Percentiles rank a stretch among this genome's conserved stretches.
Evolutionary conservation across 441 rosid species (phyloP).

Genomic region (Metrosideros polymorpha): DNA sequence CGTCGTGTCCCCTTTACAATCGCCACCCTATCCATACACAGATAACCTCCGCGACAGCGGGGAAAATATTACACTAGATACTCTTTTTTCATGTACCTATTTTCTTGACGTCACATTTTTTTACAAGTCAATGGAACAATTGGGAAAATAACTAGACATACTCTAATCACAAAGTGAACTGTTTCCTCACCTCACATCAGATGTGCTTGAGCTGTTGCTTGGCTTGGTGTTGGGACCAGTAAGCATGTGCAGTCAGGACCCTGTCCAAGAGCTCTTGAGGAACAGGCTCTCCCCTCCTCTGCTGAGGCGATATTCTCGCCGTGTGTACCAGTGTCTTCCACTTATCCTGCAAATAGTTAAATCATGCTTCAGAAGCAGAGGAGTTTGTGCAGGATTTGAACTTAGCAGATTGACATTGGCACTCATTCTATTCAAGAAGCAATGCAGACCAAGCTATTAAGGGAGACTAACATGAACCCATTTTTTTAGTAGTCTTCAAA

Average conservation of each 20-base stretch:
- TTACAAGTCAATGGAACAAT: background rate
- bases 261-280: slow-evolving; percentile 93
- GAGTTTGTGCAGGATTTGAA: background rate
- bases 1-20: background rate
- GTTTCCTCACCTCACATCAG: slow-evolving; percentile 11
- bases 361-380: background rate
- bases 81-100: background rate
- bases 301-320: slow-evolving; percentile 92
- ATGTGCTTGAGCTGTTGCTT: slow-evolving; percentile 46
- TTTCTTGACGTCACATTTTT: background rate
- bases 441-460: background rate
- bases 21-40: background rate
- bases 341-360: slow-evolving; percentile 50
- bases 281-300: slow-evolving; percentile 98
- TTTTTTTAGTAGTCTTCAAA: background rate
- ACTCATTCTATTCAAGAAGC: background rate
- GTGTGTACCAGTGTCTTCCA: slow-evolving; percentile 99
- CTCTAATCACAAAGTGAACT: background rate
- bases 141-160: background rate
- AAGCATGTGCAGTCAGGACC: slow-evolving; percentile 79
- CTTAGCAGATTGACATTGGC: background rate
- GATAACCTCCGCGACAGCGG: background rate
- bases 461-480: background rate
- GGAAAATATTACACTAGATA: background rate
- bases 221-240: slow-evolving; percentile 80